Evolutionary conservation across 495 filamentous ascomycete genomes (phyloP), one percentile per base, ranked within the genome.

Genomic region (Opeltia flavorubescens): DNA sequence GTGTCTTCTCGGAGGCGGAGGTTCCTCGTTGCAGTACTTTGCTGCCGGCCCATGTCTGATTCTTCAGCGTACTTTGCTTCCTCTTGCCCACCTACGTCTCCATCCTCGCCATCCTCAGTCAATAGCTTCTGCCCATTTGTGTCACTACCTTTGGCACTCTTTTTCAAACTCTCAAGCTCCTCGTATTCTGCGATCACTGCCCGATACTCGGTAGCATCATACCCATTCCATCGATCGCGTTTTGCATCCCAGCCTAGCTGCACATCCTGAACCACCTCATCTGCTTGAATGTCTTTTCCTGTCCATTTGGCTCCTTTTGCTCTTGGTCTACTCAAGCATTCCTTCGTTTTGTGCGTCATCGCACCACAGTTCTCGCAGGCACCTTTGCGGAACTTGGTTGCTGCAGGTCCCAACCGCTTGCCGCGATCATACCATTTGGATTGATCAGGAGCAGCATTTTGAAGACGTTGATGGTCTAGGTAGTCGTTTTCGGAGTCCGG

Each of bases 321-420:
- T 50, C 91, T 76, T 9, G 89, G 93, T 49, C 89, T 78, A 58
- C 78, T 86, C 38, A 96, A 67, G 59, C 91, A 98, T 54, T 94
- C 89, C 58, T 93, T 95, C 23, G 81, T 83, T 59, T 91, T 93
- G 67, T 98, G 91, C 53, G 84, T 87, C 80, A 94, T 86, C 24
- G 88, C 84, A 57, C 91, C 91, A 69, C 91, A 98, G 68, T 98
- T 98, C 64, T 94, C 87, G 65, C 91, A 98, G 34, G 91, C 86
- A 55, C 91, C 91, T 67, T 95, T 95, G 55, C 93, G 85, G 65
- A 85, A 98, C 59, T 95, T 96, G 50, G 91, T 98, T 25, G 86
- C 86, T 5, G 85, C 85, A 12, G 84, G 82, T 2, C 82, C 86
- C 20, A 74, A 64, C 57, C 84, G 81, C 63, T 81, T 82, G 51